Evolutionary conservation across 805 yeast species (phyloP).

Genomic region (Starmerella scarabaei): DNA sequence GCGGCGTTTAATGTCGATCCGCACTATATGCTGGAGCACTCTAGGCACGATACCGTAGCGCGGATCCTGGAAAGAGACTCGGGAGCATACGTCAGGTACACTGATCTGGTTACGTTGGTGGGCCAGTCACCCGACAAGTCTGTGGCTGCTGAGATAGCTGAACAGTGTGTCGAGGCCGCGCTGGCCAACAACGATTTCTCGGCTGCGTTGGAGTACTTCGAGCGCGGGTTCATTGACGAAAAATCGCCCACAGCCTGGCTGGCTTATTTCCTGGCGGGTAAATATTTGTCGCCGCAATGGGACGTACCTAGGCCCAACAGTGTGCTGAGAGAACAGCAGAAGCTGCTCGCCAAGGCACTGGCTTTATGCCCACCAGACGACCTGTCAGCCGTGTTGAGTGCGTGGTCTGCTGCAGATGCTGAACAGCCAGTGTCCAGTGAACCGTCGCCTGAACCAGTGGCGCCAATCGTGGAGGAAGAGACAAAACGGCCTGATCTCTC

Average conservation of each 20-base stretch:
- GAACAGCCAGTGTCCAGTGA: slow-evolving; percentile 4
- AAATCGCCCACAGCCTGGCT: slow-evolving; percentile 42
- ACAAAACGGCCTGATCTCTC: slow-evolving; percentile 27
- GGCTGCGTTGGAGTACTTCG: slow-evolving; percentile 36
- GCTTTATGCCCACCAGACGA: slow-evolving; percentile 43
- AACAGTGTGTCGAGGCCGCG: slow-evolving; percentile 50
- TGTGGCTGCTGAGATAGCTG: slow-evolving; percentile 7
- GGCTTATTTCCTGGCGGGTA: slow-evolving; percentile 62
- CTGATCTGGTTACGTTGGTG: slow-evolving; percentile 16
- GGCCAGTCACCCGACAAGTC: neutral
- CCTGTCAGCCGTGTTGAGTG: slow-evolving; percentile 42
- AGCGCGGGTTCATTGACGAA: slow-evolving; percentile 18
- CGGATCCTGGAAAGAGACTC: slow-evolving; percentile 25
- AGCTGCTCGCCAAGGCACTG: slow-evolving; percentile 41
- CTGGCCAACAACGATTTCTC: slow-evolving; percentile 48
- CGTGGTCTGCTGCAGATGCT: slow-evolving; percentile 35
- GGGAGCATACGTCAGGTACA: slow-evolving; percentile 23
- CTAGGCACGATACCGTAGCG: slow-evolving; percentile 23
- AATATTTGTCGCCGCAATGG: slow-evolving; percentile 39
- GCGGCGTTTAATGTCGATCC: slow-evolving; percentile 13
- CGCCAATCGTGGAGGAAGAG: neutral
- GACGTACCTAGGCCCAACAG: slow-evolving; percentile 32
- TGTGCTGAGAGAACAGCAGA: slow-evolving; percentile 40
- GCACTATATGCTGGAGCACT: slow-evolving; percentile 5
- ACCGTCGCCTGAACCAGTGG: neutral